Percentiles rank a stretch among this genome's conserved stretches.
phyloP scores from a whole-genome alignment of 129 eudicot genomes.

The Centella asiatica region DNA sequence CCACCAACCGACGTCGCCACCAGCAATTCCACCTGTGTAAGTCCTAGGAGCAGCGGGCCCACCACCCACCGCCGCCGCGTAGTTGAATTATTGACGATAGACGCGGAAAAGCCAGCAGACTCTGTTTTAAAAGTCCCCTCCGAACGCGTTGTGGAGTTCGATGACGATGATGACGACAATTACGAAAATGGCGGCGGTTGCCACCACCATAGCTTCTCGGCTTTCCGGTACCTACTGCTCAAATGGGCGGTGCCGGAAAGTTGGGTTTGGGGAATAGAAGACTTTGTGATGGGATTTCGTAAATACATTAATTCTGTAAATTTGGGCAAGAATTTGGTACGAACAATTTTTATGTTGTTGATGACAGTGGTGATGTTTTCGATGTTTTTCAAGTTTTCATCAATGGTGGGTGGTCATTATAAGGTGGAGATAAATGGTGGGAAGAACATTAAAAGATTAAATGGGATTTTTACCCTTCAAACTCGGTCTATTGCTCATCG shows the following conservation, averaged over 20 bases:
- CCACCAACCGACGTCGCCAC: conserved; percentile 51
- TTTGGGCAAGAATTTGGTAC: conserved; percentile 34
- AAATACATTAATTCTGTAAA: conserved; percentile 19
- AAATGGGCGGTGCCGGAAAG: no score
- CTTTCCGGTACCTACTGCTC: not conserved
- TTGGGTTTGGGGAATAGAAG: conserved; percentile 15
- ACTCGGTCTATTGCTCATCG: conserved; percentile 33
- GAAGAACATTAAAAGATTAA: conserved; percentile 16
- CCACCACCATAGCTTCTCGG: conserved; percentile 15
- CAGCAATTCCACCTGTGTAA: conserved; percentile 43
- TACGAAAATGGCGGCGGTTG: conserved; percentile 15
- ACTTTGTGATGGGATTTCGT: not conserved
- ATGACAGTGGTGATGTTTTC: conserved; percentile 35
- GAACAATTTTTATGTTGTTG: conserved; percentile 34
- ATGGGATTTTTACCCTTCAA: conserved; percentile 31
- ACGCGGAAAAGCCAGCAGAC: conserved; percentile 1
- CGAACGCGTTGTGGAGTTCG: conserved; percentile 2
- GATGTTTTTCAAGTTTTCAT: conserved; percentile 38
- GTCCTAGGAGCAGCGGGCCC: conserved; percentile 41
- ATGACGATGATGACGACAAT: not conserved
- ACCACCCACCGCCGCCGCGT: conserved; percentile 71
- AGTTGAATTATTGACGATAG: conserved; percentile 21
- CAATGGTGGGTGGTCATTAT: conserved; percentile 18
- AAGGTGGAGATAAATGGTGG: conserved; percentile 15
- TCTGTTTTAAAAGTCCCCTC: not conserved